Evolutionary conservation across 2,329 filamentous ascomycete species (phyloP).

Genomic region (Cyphellophora attinorum): DNA sequence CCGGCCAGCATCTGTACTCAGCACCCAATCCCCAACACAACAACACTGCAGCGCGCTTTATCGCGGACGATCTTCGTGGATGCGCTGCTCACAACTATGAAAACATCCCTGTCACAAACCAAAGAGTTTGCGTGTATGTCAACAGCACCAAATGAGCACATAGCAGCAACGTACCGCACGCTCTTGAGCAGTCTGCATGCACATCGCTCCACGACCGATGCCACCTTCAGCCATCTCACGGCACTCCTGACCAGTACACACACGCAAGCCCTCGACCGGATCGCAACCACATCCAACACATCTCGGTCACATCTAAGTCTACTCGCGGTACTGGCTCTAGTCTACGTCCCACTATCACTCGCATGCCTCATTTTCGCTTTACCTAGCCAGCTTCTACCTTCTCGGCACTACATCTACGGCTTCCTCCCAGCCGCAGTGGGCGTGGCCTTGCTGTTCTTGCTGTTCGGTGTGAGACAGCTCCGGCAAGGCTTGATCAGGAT

Average conservation of each 20-base stretch:
- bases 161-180: slow-evolving; percentile 13
- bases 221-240: slow-evolving; percentile 14
- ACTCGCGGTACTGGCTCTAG: slow-evolving; percentile 13
- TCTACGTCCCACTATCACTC: slow-evolving; percentile 13
- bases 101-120: slow-evolving; percentile 12
- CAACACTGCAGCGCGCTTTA: slow-evolving; percentile 9
- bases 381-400: slow-evolving; percentile 13
- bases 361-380: slow-evolving; percentile 14
- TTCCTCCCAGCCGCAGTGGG: slow-evolving; percentile 12
- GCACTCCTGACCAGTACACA: slow-evolving; percentile 9
- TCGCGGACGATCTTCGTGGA: slow-evolving; percentile 12
- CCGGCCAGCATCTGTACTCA: slow-evolving; percentile 9
- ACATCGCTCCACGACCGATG: slow-evolving; percentile 14
- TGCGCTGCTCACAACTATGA: slow-evolving; percentile 14
- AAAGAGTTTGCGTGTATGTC: slow-evolving; percentile 10
- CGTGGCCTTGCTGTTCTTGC: slow-evolving; percentile 11
- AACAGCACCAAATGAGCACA: slow-evolving; percentile 4
- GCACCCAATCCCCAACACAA: slow-evolving; percentile 6
- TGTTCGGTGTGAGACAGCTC: slow-evolving; percentile 13
- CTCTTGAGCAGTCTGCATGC: slow-evolving; percentile 14
- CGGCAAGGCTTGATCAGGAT: not conserved
- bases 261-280: slow-evolving; percentile 11
- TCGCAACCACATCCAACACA: slow-evolving; percentile 7
- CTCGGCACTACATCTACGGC: slow-evolving; percentile 13
- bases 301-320: slow-evolving; percentile 13